These are phyloP conservation scores for Globisporangium camurandrum DNA, from an alignment of 352 stramenopile species.

Conservation along the genomic window DNA sequence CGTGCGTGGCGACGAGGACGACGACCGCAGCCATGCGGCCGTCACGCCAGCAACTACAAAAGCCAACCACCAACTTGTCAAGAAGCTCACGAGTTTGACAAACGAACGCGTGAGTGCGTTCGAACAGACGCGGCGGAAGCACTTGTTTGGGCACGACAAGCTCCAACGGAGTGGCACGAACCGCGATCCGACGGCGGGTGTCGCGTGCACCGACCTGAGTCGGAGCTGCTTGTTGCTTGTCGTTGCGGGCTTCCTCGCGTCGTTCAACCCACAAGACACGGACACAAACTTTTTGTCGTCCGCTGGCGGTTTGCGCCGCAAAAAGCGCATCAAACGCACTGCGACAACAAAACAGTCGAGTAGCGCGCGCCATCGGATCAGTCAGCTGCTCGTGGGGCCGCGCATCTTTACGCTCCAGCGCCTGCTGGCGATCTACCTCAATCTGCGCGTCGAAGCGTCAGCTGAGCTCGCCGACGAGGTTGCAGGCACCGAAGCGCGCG, in stretches of 20 bases:
- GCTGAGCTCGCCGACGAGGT: constrained; percentile 16
- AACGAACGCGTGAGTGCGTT: constrained; percentile 29
- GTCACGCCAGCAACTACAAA: constrained; percentile 3
- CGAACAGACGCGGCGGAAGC: constrained; percentile 34
- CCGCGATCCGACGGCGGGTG: constrained; percentile 30
- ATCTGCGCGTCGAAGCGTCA: constrained; percentile 42
- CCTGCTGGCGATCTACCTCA: constrained; percentile 73
- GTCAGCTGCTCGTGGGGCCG: constrained; percentile 55
- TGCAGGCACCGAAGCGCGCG: constrained; percentile 30
- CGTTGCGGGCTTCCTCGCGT: constrained; percentile 63
- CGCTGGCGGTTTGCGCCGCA: constrained; percentile 35
- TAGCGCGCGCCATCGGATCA: constrained; percentile 33
- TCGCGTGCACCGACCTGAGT: constrained; percentile 54
- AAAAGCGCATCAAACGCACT: constrained; percentile 24
- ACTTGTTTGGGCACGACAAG: constrained; percentile 67
- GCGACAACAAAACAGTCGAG: constrained; percentile 27
- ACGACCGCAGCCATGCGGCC: too few relatives aligned
- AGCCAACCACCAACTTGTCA: constrained; percentile 13
- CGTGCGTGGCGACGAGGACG: not conserved
- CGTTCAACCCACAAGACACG: constrained; percentile 73
- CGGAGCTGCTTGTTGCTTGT: constrained; percentile 64
- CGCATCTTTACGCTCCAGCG: constrained; percentile 69
- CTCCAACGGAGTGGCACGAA: constrained; percentile 14
- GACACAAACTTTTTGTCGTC: constrained; percentile 70
- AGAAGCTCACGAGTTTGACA: constrained; percentile 27